Evolutionary conservation across 2,329 filamentous ascomycete genomes (phyloP), one percentile per base, ranked within the genome.

Genomic region (Raffaelea deltoideospora): DNA sequence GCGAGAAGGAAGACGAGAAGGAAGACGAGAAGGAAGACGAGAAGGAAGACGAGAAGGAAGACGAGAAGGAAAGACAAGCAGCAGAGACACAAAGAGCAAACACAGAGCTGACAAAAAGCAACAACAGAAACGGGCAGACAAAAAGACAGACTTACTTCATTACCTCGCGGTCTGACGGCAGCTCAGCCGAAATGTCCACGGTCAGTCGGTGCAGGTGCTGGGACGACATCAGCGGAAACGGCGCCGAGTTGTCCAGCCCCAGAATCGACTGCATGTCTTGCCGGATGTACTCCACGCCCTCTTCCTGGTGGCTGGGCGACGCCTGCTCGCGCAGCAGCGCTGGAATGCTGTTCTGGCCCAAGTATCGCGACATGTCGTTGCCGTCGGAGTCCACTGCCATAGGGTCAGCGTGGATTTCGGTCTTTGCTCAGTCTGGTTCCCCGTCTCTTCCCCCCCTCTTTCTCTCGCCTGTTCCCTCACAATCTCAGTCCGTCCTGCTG

Each of bases 281-380:
- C 35, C 73, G 67, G 36, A 78, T 75, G 44, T 56, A 43, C 39
- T 71, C 69, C 48, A 66, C 61, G 33, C 60, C 64, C 37, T 68
- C 61, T 38, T 61, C 62, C 40, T 65, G 63, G 37, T 68, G 64
- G 43, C 60, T 65, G 28, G 65, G 56, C 3, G 67, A 65, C 3
- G 68, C 65, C 48, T 76, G 73, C 48, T 78, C 73, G 40, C 72
- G 64, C 28, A 79, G 57, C 26, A 79, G 56, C n/a, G 72, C 74
- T 8, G 74, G 73, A 37, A 78, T 79, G 50, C 72, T 77, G 53
- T 79, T 79, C 48, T 78, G 71, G 21, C 74, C 74, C 24, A 79
- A 62, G 51, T 77, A 79, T 30, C 74, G 64, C 33, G 72, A 67
- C 34, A 63, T 60, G 40, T 71, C 67, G 37, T 61, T 58, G 35